Percentiles rank a stretch among this genome's conserved stretches.
Evolutionary conservation across 2,329 filamentous ascomycete genomes (phyloP).

Genomic region (Zasmidium angulare): DNA sequence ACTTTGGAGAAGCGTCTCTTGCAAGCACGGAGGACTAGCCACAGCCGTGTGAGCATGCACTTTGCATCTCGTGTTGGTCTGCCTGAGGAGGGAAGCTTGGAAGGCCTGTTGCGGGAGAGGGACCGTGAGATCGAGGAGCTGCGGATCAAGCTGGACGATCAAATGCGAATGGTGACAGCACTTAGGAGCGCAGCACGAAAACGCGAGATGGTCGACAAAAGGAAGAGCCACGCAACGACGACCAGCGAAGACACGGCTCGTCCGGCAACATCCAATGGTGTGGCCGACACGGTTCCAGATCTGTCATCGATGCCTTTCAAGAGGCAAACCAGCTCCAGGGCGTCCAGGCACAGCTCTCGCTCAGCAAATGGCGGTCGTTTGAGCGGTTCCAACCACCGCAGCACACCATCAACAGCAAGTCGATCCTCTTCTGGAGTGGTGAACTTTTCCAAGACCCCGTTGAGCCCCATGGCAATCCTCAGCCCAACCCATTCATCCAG

Average conservation of each 20-base stretch:
- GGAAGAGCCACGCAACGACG: conserved; percentile 23
- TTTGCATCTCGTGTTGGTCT: conserved; percentile 50
- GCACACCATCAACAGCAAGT: conserved; percentile 27
- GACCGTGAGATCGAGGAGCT: conserved; percentile 90
- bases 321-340: conserved; percentile 21
- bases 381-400: conserved; percentile 20
- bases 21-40: conserved; percentile 85
- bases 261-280: conserved; percentile 15
- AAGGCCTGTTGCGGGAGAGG: conserved; percentile 76
- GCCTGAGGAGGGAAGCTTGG: conserved; percentile 70
- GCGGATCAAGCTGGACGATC: conserved; percentile 86
- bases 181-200: conserved; percentile 82
- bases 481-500: conserved; percentile 19
- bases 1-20: conserved; percentile 89
- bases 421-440: conserved; percentile 27
- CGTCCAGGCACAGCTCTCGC: conserved; percentile 22
- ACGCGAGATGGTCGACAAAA: conserved; percentile 60
- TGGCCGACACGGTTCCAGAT: conserved; percentile 22
- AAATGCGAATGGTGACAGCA: conserved; percentile 88
- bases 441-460: conserved; percentile 30
- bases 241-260: conserved; percentile 20
- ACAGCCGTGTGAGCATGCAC: conserved; percentile 78
- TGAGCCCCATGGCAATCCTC: conserved; percentile 33
- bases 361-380: neutral
- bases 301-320: conserved; percentile 17